These are phyloP conservation scores for Pseudogymnoascus sp. DNA, from an alignment of 2,329 filamentous ascomycete genomes.

Conservation along the genomic window DNA sequence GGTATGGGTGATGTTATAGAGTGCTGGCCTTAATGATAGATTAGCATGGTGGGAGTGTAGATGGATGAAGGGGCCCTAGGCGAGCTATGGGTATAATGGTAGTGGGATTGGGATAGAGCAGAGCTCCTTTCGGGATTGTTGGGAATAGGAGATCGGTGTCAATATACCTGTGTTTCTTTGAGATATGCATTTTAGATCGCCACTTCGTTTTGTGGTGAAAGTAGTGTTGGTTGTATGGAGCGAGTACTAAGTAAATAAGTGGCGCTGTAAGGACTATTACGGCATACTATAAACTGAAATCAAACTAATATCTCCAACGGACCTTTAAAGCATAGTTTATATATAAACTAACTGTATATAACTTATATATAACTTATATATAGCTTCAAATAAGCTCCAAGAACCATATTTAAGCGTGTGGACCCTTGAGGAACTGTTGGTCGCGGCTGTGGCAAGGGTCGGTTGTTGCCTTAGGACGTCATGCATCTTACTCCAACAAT, in stretches of 20 bases:
- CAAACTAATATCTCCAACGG: background rate
- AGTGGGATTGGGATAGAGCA: background rate
- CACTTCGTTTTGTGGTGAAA: background rate
- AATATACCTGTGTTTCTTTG: background rate
- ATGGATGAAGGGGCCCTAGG: background rate
- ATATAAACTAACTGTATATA: background rate
- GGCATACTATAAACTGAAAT: background rate
- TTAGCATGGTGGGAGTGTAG: background rate
- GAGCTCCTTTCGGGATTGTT: background rate
- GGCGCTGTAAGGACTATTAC: background rate
- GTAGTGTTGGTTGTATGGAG: background rate
- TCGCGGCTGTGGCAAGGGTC: slow-evolving; percentile 1
- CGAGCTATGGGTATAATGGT: background rate
- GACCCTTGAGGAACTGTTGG: slow-evolving; percentile 1
- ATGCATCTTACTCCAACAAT: background rate
- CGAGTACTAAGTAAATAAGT: background rate
- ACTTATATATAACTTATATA: background rate
- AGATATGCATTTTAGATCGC: background rate
- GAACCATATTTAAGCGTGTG: background rate
- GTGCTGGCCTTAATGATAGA: background rate
- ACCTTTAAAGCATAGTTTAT: background rate
- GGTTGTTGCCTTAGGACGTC: slow-evolving; percentile 6
- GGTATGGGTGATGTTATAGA: background rate
- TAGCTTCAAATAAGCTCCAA: background rate
- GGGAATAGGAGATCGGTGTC: background rate